Conservation (phyloP, 176 grass and related monocot genomes). For the Stipa capillata region DNA sequence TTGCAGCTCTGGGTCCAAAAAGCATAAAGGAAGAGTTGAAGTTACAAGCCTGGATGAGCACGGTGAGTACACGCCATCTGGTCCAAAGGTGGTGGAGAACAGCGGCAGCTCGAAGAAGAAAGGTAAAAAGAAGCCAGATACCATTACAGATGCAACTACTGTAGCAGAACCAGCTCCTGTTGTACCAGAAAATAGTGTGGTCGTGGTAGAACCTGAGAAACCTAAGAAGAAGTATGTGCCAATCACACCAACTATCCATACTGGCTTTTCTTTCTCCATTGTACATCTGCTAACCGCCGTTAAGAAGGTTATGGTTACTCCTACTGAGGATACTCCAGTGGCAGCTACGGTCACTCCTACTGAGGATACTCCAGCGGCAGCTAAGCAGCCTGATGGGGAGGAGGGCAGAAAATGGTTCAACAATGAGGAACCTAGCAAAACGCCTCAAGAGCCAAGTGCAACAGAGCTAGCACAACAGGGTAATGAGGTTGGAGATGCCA, state of each 20-base stretch:
- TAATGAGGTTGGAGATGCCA: constrained; percentile 34
- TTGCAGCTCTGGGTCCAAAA: constrained; percentile 53
- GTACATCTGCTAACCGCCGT: constrained; percentile 89
- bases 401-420: constrained; percentile 33
- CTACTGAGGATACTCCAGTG: constrained; percentile 30
- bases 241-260: constrained; percentile 90
- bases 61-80: constrained; percentile 26
- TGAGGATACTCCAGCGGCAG: constrained; percentile 25
- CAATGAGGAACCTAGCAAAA: constrained; percentile 31
- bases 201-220: constrained; percentile 66
- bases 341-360: constrained; percentile 49
- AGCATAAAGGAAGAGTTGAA: constrained; percentile 56
- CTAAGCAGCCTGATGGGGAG: constrained; percentile 36
- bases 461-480: constrained; percentile 31
- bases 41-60: constrained; percentile 36
- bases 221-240: constrained; percentile 79
- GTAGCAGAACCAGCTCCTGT: constrained; percentile 32
- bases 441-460: constrained; percentile 28
- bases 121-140: constrained; percentile 71
- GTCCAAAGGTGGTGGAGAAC: constrained; percentile 37
- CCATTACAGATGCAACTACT: constrained; percentile 19
- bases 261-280: constrained; percentile 91
- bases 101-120: constrained; percentile 67
- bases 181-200: constrained; percentile 32
- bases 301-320: constrained; percentile 78